Percentiles rank a stretch among this genome's conserved stretches.
Evolutionary conservation across 73 alveolate genomes (phyloP).

Genomic region (Uronychia setigera): DNA sequence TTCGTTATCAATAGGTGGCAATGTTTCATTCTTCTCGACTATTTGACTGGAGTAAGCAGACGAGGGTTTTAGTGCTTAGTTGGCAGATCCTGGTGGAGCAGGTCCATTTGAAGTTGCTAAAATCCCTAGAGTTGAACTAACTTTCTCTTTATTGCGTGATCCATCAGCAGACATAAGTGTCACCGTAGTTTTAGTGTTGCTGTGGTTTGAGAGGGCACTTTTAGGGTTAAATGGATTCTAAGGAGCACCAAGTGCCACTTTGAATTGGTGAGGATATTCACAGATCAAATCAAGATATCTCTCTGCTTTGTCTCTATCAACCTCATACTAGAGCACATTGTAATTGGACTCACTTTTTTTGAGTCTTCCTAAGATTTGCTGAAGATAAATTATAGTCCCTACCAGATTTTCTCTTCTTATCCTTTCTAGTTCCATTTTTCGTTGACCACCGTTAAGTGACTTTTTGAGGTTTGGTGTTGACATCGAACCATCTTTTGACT

Average conservation of each 20-base stretch:
- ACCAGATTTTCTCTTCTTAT: not conserved
- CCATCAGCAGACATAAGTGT: no score
- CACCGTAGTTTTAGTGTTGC: not conserved
- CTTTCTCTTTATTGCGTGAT: no score
- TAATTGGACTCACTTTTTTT: not conserved
- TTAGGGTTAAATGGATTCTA: not conserved
- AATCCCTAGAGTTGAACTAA: no score
- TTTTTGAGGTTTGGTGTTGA: not conserved
- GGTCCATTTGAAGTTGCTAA: no score
- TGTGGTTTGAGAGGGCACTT: not conserved
- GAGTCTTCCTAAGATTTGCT: not conserved
- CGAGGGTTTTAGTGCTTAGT: no score
- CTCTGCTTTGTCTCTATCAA: not conserved
- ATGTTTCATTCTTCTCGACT: no score
- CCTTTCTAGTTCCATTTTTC: not conserved
- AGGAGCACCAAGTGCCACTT: not conserved
- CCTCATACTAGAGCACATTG: not conserved
- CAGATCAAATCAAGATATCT: not conserved
- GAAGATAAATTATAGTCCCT: not conserved
- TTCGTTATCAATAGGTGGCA: no score
- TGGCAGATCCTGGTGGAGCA: no score
- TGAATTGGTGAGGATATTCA: not conserved
- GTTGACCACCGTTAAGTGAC: not conserved
- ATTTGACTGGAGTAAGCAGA: no score
- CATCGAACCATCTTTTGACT: not conserved